Percentiles rank a stretch among this genome's conserved stretches.
Conservation (phyloP, 768 basidiomycete genomes). For the Lyophyllum shimeji region DNA sequence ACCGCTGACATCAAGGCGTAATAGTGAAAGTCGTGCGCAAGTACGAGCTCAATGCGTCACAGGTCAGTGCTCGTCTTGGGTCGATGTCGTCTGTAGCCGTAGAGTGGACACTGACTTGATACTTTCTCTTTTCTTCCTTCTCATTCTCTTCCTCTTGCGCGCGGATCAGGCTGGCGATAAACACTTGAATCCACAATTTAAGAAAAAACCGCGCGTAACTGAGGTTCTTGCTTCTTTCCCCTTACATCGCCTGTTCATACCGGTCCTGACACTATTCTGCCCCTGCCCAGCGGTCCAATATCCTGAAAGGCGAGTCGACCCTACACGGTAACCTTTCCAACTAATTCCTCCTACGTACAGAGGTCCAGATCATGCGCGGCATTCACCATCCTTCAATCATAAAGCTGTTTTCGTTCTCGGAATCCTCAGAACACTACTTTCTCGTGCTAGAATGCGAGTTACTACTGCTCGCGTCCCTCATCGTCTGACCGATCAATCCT, state of each 20-base stretch:
- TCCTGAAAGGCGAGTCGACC: slow-evolving; percentile 74
- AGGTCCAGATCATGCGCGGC: slow-evolving; percentile 99
- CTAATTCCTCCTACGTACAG: slow-evolving; percentile 37
- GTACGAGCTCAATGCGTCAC: slow-evolving; percentile 84
- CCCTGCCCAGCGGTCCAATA: slow-evolving; percentile 83
- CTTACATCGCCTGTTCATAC: slow-evolving; percentile 8
- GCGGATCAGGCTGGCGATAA: slow-evolving; percentile 81
- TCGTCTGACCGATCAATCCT: slow-evolving; percentile 7
- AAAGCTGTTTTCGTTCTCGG: slow-evolving; percentile 88
- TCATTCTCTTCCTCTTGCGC: slow-evolving; percentile 28
- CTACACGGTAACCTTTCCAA: background rate
- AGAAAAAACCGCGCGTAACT: slow-evolving; percentile 96
- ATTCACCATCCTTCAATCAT: slow-evolving; percentile 91
- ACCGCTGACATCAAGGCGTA: slow-evolving; percentile 19
- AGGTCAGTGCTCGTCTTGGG: slow-evolving; percentile 54
- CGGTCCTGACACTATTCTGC: slow-evolving; percentile 28
- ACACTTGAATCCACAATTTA: slow-evolving; percentile 91
- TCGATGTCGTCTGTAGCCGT: slow-evolving; percentile 21
- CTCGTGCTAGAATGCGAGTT: slow-evolving; percentile 85
- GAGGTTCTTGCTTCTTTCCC: slow-evolving; percentile 63
- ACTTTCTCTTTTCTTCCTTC: slow-evolving; percentile 22
- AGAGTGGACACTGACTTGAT: slow-evolving; percentile 17
- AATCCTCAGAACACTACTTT: slow-evolving; percentile 92
- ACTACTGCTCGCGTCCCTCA: slow-evolving; percentile 3
- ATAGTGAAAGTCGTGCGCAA: slow-evolving; percentile 96